Evolutionary conservation across 176 grass and related monocot genomes (phyloP).

Genomic region (Eleusine indica): DNA sequence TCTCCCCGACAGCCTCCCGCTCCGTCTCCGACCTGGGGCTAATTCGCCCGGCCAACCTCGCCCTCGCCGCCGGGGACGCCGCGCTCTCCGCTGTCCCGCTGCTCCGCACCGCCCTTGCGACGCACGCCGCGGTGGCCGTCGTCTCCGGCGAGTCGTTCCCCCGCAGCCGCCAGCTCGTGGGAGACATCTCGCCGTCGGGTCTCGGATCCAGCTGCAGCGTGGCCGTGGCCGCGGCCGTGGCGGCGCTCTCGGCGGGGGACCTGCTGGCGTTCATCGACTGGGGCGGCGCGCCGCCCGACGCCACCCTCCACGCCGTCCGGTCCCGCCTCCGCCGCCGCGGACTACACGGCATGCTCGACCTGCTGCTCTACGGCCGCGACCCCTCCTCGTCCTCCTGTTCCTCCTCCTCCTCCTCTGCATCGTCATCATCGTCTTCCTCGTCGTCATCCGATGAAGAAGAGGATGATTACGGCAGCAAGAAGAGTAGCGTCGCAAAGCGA

Average conservation of each 20-base stretch:
- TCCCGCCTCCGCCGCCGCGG: slow-evolving; percentile 43
- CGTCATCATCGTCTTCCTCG: slow-evolving; percentile 36
- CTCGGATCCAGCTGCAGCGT: slow-evolving; percentile 45
- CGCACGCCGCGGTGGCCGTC: slow-evolving; percentile 56
- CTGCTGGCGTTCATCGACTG: slow-evolving; percentile 53
- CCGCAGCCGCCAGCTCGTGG: slow-evolving; percentile 16
- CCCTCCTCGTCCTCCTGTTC: neutral
- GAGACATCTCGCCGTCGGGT: slow-evolving; percentile 70
- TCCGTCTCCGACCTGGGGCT: slow-evolving; percentile 61
- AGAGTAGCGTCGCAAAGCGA: neutral
- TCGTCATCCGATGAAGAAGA: slow-evolving; percentile 56
- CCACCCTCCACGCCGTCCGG: slow-evolving; percentile 36
- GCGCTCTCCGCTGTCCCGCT: slow-evolving; percentile 49
- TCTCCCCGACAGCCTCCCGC: slow-evolving; percentile 50
- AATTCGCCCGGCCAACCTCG: slow-evolving; percentile 40
- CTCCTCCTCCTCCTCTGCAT: slow-evolving; percentile 16
- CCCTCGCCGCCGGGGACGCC: slow-evolving; percentile 27
- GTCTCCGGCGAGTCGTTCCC: neutral
- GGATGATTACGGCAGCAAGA: neutral
- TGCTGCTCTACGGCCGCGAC: slow-evolving; percentile 50
- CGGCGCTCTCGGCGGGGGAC: slow-evolving; percentile 53
- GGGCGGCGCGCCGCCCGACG: slow-evolving; percentile 15
- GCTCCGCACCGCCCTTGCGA: slow-evolving; percentile 34
- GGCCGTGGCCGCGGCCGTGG: slow-evolving; percentile 50
- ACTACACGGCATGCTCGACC: slow-evolving; percentile 53